phyloP scores from a whole-genome alignment of 2,329 filamentous ascomycete genomes.

The Pyricularia pennisetigena region DNA sequence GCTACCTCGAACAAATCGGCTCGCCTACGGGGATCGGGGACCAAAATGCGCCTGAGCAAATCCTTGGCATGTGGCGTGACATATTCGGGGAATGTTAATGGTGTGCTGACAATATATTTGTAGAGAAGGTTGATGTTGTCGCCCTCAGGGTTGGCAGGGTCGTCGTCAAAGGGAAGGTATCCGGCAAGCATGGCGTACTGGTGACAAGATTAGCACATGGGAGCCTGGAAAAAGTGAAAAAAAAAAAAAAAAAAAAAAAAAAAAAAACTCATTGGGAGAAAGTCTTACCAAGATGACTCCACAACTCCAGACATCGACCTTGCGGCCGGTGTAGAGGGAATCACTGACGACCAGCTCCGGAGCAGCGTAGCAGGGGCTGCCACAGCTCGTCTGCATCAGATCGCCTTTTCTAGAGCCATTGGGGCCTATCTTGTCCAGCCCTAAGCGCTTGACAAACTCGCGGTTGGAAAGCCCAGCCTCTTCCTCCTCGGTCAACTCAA shows the following conservation, averaged over 20 bases:
- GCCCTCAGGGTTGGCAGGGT: slow-evolving; percentile 94
- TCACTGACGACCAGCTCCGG: slow-evolving; percentile 96
- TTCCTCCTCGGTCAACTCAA: slow-evolving; percentile 83
- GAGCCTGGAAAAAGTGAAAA: not conserved
- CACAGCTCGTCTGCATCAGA: slow-evolving; percentile 98
- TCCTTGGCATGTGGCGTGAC: slow-evolving; percentile 95
- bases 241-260: too few relatives aligned
- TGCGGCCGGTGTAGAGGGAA: slow-evolving; percentile 90
- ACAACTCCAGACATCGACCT: slow-evolving; percentile 99
- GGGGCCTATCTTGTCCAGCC: slow-evolving; percentile 68
- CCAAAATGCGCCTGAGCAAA: slow-evolving; percentile 82
- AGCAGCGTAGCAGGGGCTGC: slow-evolving; percentile 94
- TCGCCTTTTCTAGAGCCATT: slow-evolving; percentile 79
- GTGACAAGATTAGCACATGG: slow-evolving; percentile 7
- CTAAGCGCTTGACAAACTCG: slow-evolving; percentile 77
- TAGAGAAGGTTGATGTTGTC: slow-evolving; percentile 99
- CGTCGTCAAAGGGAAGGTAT: slow-evolving; percentile 95
- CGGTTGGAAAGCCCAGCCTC: slow-evolving; percentile 80
- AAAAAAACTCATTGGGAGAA: not conserved
- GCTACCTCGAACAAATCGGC: slow-evolving; percentile 96
- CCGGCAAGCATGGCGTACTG: slow-evolving; percentile 98
- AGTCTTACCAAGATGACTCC: slow-evolving; percentile 86
- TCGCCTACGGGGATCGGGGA: slow-evolving; percentile 88
- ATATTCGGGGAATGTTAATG: slow-evolving; percentile 96
- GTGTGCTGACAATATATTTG: slow-evolving; percentile 98